Evolutionary conservation across 257 asterid genomes (phyloP).

Genomic region (Catharanthus roseus): DNA sequence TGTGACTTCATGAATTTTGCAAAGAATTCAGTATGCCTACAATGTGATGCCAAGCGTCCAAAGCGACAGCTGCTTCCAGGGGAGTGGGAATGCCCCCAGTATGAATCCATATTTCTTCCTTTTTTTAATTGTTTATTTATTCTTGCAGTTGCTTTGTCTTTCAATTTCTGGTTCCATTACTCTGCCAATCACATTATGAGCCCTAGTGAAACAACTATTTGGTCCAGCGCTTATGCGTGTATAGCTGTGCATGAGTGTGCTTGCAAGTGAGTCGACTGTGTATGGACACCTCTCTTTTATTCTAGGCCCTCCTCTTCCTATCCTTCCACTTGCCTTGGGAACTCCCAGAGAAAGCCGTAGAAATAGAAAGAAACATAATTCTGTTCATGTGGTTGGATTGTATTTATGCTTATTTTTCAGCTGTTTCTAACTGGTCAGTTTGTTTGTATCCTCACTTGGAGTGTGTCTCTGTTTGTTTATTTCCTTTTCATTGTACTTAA

Average conservation of each 20-base stretch:
- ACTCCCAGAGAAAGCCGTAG: neutral
- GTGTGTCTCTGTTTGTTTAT: neutral
- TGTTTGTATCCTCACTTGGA: neutral
- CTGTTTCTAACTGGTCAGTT: neutral
- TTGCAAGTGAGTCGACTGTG: neutral
- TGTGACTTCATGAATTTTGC: slow-evolving; percentile 97
- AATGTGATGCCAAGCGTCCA: slow-evolving; percentile 97
- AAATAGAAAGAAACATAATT: neutral
- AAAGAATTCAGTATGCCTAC: slow-evolving; percentile 81
- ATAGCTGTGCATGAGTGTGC: neutral
- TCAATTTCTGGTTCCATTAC: neutral
- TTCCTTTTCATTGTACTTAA: slow-evolving; percentile 1
- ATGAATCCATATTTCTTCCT: slow-evolving; percentile 21
- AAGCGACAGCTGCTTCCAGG: slow-evolving; percentile 97
- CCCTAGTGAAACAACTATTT: neutral
- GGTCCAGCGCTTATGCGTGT: neutral
- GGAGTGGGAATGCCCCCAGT: slow-evolving; percentile 99
- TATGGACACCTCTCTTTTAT: neutral
- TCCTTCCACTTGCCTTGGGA: neutral
- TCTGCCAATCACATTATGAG: neutral
- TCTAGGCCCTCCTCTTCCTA: neutral
- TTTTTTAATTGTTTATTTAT: slow-evolving; percentile 1
- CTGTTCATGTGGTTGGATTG: neutral
- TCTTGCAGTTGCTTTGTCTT: neutral
- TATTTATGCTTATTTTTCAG: neutral